Evolutionary conservation across 2,329 filamentous ascomycete species (phyloP), one percentile per base, ranked within the genome.

Genomic region (Fusarium paranaense): DNA sequence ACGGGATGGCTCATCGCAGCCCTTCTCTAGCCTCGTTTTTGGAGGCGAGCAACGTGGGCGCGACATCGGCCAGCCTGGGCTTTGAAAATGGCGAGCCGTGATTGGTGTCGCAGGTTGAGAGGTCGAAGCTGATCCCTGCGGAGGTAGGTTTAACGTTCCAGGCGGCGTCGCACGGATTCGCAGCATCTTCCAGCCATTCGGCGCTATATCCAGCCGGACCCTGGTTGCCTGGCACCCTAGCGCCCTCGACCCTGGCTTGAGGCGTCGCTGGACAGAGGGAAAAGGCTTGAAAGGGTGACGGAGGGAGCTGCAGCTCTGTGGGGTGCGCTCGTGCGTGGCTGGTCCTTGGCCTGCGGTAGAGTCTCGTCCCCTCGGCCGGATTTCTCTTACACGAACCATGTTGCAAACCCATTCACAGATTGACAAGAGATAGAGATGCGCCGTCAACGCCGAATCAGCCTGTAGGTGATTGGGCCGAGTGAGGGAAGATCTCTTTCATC

Each of bases 381-480:
- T 81, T 82, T 82, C 81, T 82, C 79, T 83, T 82, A 81, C 80
- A 81, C 79, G 75, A 82, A 80, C 70, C 73, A 78, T 78, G 78
- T 81, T 80, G 80, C 80, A 81, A 81, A 80, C 77, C 76, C 54
- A 72, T 76, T 76, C 71, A 70, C 62, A 74, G 71, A 74, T 67
- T 66, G 64, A 76, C 74, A 74, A 47, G 70, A 66, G 75, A 78
- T 72, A 76, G 69, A 77, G 67, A 73, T 74, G 75, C 72, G 73
- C 72, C 62, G 56, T 60, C 64, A 60, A 66, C 30, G 37, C 50
- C 69, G 56, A 74, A 71, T 60, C 74, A 66, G 72, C 63, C 72
- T 66, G 54, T 47, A 61, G 52, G 47, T 76, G 74, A 78, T 79
- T 77, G 77, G 78, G 59, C 60, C 61, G 61, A 64, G 58, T 20